These are phyloP conservation scores for Agrostemma githago DNA, from an alignment of 148 eudicot genomes.

Conservation along the genomic window DNA sequence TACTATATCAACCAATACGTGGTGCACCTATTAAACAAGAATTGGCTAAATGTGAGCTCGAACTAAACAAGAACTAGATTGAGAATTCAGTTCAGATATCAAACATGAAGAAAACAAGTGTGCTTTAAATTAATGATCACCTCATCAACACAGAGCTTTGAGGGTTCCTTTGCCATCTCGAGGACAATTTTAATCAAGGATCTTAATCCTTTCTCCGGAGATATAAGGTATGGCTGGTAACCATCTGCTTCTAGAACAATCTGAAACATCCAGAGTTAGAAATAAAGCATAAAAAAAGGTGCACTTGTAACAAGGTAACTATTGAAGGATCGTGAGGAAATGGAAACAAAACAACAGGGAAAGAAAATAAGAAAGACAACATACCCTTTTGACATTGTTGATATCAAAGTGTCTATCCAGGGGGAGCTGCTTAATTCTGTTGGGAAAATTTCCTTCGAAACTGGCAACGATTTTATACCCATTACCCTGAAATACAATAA, in stretches of 20 bases:
- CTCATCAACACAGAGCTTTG: conserved; percentile 98
- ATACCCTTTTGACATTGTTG: conserved; percentile 93
- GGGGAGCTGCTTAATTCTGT: conserved; percentile 94
- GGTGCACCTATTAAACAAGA: conserved; percentile 62
- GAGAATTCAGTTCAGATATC: conserved; percentile 1
- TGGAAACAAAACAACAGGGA: background rate
- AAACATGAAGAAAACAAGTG: background rate
- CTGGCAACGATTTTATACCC: conserved; percentile 96
- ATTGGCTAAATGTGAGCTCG: background rate
- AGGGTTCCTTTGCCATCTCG: conserved; percentile 96
- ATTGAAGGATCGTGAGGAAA: background rate
- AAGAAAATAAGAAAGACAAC: background rate
- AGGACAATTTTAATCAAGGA: conserved; percentile 82
- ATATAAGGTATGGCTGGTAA: conserved; percentile 97
- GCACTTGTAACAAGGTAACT: background rate
- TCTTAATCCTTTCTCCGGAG: conserved; percentile 96
- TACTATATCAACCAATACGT: conserved; percentile 87
- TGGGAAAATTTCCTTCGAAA: conserved; percentile 96
- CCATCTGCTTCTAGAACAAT: conserved; percentile 99
- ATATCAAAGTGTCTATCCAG: conserved; percentile 93
- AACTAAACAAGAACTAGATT: background rate
- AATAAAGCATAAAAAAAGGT: conserved; percentile 5
- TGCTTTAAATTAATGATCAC: conserved; percentile 31
- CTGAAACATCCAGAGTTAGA: conserved; percentile 32
- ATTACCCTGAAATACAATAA: conserved; percentile 53